Evolutionary conservation across 2,329 filamentous ascomycete species (phyloP).

Genomic region (Microdochium bolleyi): DNA sequence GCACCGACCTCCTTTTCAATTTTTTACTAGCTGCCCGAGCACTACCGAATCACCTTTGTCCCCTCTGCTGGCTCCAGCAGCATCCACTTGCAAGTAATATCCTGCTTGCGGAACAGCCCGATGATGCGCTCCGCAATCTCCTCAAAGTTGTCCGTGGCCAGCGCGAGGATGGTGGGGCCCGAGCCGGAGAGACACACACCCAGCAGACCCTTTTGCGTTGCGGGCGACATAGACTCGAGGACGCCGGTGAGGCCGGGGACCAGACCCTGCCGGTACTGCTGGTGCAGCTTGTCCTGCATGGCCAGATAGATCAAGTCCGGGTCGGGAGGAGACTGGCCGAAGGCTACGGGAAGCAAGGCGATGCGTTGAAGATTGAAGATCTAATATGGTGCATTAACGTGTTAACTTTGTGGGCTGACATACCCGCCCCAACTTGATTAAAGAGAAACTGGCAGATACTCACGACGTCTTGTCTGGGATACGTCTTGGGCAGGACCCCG

Average conservation of each 20-base stretch:
- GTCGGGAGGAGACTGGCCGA: slow-evolving; percentile 84
- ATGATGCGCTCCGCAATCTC: slow-evolving; percentile 77
- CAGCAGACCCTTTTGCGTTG: slow-evolving; percentile 77
- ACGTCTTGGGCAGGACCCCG: slow-evolving; percentile 72
- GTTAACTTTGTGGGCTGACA: too few species aligned
- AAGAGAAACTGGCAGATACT: too few species aligned
- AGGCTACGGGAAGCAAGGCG: slow-evolving; percentile 79
- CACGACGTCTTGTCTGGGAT: slow-evolving; percentile 77
- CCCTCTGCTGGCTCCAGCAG: slow-evolving; percentile 82
- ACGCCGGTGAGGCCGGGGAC: slow-evolving; percentile 91
- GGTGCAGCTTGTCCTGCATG: slow-evolving; percentile 98
- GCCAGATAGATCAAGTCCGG: slow-evolving; percentile 91
- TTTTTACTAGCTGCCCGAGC: too few species aligned
- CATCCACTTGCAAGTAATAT: slow-evolving; percentile 78
- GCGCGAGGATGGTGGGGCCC: slow-evolving; percentile 86
- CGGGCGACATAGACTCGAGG: slow-evolving; percentile 81
- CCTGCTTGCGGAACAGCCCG: slow-evolving; percentile 60
- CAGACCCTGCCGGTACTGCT: slow-evolving; percentile 85
- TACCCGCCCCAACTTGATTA: too few species aligned
- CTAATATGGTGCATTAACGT: too few species aligned
- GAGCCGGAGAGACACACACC: slow-evolving; percentile 94
- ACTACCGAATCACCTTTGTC: slow-evolving; percentile 22
- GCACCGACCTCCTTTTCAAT: too few species aligned
- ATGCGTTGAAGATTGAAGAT: slow-evolving; percentile 92
- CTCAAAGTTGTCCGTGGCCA: slow-evolving; percentile 86